phyloP scores from a whole-genome alignment of 73 alveolate species.

The Effrenium voratum region DNA sequence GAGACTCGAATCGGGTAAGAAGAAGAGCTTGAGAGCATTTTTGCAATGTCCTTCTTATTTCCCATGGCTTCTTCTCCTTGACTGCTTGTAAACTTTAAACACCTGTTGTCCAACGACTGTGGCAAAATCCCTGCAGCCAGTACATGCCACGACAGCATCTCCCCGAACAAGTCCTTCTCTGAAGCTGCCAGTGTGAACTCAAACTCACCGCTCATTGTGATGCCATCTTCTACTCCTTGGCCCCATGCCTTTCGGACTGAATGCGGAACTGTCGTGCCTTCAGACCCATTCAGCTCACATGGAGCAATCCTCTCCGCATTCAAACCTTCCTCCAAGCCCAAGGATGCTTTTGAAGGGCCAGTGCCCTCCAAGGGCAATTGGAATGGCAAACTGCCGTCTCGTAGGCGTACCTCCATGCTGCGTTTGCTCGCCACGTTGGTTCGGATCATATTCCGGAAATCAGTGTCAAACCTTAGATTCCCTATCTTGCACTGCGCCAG shows the following conservation, averaged over 20 bases:
- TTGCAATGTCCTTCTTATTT: constrained; percentile 71
- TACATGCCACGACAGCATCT: constrained; percentile 72
- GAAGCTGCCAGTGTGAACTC: constrained; percentile 62
- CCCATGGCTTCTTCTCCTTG: constrained; percentile 65
- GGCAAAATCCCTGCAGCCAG: constrained; percentile 79
- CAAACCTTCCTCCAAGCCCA: neutral
- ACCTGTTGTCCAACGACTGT: constrained; percentile 60
- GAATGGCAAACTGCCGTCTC: constrained; percentile 48
- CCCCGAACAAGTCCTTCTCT: constrained; percentile 64
- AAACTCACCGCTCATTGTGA: constrained; percentile 76
- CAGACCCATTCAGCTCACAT: constrained; percentile 45
- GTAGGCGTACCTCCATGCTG: constrained; percentile 82
- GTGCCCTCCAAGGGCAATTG: neutral
- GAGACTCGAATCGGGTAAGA: constrained; percentile 47
- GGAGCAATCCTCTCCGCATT: constrained; percentile 40
- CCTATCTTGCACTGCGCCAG: constrained; percentile 63
- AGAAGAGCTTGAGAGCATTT: constrained; percentile 43
- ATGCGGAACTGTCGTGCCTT: constrained; percentile 34
- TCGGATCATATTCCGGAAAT: constrained; percentile 70
- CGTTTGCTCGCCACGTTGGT: constrained; percentile 90
- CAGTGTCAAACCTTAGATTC: constrained; percentile 40
- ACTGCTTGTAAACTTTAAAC: constrained; percentile 42
- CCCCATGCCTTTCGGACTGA: constrained; percentile 86
- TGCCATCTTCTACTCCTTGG: constrained; percentile 80
- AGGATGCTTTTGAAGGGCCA: neutral